Evolutionary conservation across 2,329 filamentous ascomycete species (phyloP).

Genomic region (Ophiobolus disseminans): DNA sequence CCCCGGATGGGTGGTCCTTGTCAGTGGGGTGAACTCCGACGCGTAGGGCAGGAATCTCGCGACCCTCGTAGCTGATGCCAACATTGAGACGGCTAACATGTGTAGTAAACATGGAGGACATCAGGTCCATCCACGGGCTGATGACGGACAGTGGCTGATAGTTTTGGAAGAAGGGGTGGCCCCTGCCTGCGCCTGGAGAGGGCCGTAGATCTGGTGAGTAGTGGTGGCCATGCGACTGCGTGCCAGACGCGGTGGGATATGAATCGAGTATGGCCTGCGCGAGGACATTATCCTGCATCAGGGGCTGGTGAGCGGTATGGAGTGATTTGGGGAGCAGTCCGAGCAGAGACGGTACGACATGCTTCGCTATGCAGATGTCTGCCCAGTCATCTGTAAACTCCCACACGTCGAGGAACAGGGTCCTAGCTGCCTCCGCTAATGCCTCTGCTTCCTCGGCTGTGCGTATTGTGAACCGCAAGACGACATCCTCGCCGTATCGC

Average conservation of each 20-base stretch:
- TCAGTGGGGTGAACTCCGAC: constrained; percentile 69
- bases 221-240: constrained; percentile 33
- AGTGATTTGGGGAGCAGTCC: constrained; percentile 78
- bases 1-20: constrained; percentile 53
- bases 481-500: constrained; percentile 79
- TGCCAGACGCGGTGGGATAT: constrained; percentile 63
- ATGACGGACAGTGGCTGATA: constrained; percentile 90
- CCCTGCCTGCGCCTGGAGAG: constrained; percentile 56
- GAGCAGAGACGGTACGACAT: constrained; percentile 79
- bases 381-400: constrained; percentile 81
- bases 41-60: constrained; percentile 81
- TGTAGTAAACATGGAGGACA: constrained; percentile 87
- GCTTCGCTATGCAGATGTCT: constrained; percentile 79
- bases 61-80: constrained; percentile 86
- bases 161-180: constrained; percentile 80
- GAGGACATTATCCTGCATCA: constrained; percentile 76
- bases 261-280: constrained; percentile 78
- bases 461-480: constrained; percentile 84
- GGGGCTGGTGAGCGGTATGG: constrained; percentile 71
- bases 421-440: constrained; percentile 74
- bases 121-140: constrained; percentile 87
- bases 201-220: constrained; percentile 38
- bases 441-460: constrained; percentile 71
- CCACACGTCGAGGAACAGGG: constrained; percentile 90
- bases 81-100: constrained; percentile 77